These are phyloP conservation scores for Thelonectria rubi DNA, from an alignment of 2,329 filamentous ascomycete species.

Conservation along the genomic window DNA sequence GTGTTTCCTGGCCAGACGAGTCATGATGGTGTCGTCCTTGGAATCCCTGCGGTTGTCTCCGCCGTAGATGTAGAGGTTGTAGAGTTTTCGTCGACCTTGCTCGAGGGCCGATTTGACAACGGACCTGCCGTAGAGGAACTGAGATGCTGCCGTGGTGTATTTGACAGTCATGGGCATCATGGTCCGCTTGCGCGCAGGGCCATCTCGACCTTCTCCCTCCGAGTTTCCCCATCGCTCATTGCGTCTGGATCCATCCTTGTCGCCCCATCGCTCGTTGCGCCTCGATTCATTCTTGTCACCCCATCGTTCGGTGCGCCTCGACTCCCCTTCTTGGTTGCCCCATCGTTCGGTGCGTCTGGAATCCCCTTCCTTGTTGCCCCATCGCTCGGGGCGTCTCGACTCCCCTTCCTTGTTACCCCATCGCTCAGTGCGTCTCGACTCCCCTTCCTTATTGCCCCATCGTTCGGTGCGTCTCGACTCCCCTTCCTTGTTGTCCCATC, in stretches of 20 bases:
- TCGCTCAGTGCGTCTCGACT: not conserved
- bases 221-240: constrained; percentile 4
- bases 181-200: constrained; percentile 40
- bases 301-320: constrained; percentile 1
- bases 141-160: constrained; percentile 85
- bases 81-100: constrained; percentile 73
- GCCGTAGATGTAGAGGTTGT: constrained; percentile 82
- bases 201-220: not conserved
- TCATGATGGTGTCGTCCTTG: constrained; percentile 56
- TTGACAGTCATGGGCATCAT: constrained; percentile 52
- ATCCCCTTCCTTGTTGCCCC: not conserved
- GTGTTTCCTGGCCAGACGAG: constrained; percentile 56
- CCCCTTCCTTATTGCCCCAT: not conserved
- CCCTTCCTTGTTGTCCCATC: not conserved
- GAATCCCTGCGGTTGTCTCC: constrained; percentile 63
- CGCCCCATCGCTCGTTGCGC: constrained; percentile 6
- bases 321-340: not conserved
- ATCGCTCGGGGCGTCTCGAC: constrained; percentile 1
- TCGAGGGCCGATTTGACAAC: constrained; percentile 83
- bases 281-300: not conserved
- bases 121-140: constrained; percentile 88
- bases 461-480: not conserved
- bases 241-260: not conserved
- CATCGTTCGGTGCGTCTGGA: constrained; percentile 3
- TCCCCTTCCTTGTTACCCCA: not conserved